Conservation (phyloP, 1,139 yeast species). For the Pichia sp. region DNA sequence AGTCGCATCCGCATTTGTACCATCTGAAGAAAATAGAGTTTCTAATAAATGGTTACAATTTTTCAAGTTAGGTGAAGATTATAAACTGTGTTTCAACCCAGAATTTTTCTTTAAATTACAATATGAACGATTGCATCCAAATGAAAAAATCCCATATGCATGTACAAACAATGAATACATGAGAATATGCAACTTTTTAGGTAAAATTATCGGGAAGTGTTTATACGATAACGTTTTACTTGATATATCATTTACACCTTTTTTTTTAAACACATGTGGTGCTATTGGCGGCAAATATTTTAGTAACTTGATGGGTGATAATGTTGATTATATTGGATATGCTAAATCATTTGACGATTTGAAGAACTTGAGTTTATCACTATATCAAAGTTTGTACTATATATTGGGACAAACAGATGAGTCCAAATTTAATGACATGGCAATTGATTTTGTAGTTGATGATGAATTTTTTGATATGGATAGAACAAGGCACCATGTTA, state of each 20-base stretch:
- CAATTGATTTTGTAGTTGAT: constrained; percentile 57
- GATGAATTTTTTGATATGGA: constrained; percentile 34
- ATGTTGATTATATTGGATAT: constrained; percentile 24
- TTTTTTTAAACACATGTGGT: constrained; percentile 48
- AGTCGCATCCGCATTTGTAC: constrained; percentile 58
- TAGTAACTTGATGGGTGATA: constrained; percentile 14
- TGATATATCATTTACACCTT: constrained; percentile 81
- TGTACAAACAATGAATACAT: constrained; percentile 15
- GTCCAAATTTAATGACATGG: constrained; percentile 49
- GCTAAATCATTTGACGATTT: constrained; percentile 73
- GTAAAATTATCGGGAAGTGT: constrained; percentile 82
- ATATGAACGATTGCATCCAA: constrained; percentile 20
- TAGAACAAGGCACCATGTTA: constrained; percentile 27
- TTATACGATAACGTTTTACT: constrained; percentile 77
- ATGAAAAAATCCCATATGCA: constrained; percentile 7
- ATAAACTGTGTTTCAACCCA: constrained; percentile 71
- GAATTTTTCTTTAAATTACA: constrained; percentile 38
- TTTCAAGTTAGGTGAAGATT: constrained; percentile 50
- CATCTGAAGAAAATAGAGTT: constrained; percentile 21
- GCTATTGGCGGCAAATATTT: constrained; percentile 41
- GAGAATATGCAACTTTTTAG: constrained; percentile 49
- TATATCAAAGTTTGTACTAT: constrained; percentile 61
- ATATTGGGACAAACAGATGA: constrained; percentile 49
- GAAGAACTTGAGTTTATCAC: constrained; percentile 58
- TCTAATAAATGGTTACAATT: constrained; percentile 35